phyloP scores from a whole-genome alignment of 768 basidiomycete species.

The Rhizopogon salebrosus region DNA sequence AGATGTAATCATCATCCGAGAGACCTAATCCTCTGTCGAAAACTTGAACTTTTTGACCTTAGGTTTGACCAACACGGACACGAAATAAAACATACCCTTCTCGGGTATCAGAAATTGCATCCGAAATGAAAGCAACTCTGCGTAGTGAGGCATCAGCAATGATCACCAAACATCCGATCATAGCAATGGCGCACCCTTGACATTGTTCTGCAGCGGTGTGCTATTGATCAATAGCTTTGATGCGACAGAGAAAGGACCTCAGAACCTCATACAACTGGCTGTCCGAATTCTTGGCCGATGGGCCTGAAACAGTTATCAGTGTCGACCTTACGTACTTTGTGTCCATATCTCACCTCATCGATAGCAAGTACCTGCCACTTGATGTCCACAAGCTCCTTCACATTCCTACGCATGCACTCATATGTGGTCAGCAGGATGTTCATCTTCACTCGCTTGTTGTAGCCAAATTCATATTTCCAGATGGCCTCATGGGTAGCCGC shows the following conservation, averaged over 20 bases:
- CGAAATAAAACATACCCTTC: slow-evolving; percentile 57
- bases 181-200: slow-evolving; percentile 65
- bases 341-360: slow-evolving; percentile 66
- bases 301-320: slow-evolving; percentile 46
- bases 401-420: slow-evolving; percentile 88
- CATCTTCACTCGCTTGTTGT: slow-evolving; percentile 90
- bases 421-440: slow-evolving; percentile 97
- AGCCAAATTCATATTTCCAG: slow-evolving; percentile 88
- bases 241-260: slow-evolving; percentile 75
- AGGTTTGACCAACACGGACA: background rate
- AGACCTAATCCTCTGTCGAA: too few species aligned
- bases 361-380: slow-evolving; percentile 97
- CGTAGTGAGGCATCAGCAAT: slow-evolving; percentile 7
- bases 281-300: slow-evolving; percentile 96
- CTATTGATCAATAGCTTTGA: slow-evolving; percentile 97
- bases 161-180: background rate
- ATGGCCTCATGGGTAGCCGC: slow-evolving; percentile 86
- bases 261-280: slow-evolving; percentile 96
- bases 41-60: too few species aligned
- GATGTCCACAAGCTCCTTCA: slow-evolving; percentile 83
- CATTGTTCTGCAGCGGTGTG: slow-evolving; percentile 97
- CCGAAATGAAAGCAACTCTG: slow-evolving; percentile 81
- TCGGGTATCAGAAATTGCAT: slow-evolving; percentile 99
- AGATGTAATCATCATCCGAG: too few species aligned
- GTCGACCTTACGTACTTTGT: background rate